Percentiles rank a stretch among this genome's conserved stretches.
Evolutionary conservation across 768 basidiomycete species (phyloP).

Genomic region (Leccinum uliginosum): DNA sequence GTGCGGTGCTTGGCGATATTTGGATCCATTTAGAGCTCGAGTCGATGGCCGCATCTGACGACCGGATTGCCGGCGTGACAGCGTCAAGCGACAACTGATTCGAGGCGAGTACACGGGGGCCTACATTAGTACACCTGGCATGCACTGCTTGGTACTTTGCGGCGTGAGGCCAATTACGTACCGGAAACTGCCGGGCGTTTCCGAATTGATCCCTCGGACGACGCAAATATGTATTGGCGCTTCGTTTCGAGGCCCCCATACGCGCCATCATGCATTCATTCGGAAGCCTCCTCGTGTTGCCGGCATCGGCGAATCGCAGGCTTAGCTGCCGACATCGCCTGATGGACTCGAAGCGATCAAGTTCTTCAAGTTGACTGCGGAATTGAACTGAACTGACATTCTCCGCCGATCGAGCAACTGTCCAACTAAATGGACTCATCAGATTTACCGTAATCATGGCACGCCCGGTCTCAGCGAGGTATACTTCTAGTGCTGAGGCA

Average conservation of each 20-base stretch:
- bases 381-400: neutral
- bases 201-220: neutral
- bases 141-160: neutral
- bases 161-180: neutral
- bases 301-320: neutral
- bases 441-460: neutral
- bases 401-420: constrained; percentile 11
- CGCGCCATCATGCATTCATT: no score
- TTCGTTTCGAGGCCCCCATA: no score
- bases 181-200: neutral
- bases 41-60: neutral
- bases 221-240: neutral
- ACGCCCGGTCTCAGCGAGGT: neutral
- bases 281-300: neutral
- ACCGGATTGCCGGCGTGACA: neutral
- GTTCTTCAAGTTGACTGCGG: constrained; percentile 6
- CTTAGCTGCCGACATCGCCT: neutral
- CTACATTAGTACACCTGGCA: neutral
- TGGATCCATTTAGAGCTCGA: neutral
- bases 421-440: neutral
- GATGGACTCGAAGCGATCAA: constrained; percentile 4
- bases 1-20: neutral
- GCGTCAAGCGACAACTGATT: neutral
- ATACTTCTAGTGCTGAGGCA: constrained; percentile 3
- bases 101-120: neutral